A percentile compares a stretch with the other conserved stretches of the same genome.
Conservation (phyloP, 1,284 basidiomycete genomes). For the Gymnopus androsaceus region DNA sequence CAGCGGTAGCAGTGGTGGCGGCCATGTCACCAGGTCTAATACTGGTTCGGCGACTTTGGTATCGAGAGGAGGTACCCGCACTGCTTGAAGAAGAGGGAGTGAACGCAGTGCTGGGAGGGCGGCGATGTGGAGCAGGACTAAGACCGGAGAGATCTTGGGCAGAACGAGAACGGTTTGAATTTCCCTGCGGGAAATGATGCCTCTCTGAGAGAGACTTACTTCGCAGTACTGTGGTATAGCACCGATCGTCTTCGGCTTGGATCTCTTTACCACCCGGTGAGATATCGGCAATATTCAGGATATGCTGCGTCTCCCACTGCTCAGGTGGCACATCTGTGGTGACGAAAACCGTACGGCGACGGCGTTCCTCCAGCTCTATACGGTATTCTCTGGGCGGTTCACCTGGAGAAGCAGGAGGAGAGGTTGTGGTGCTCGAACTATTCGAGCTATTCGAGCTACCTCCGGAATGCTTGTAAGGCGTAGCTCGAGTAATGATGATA, state of each 20-base stretch:
- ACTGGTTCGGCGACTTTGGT: not conserved
- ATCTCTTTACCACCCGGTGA: not conserved
- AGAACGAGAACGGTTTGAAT: constrained; percentile 6
- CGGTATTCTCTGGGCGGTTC: constrained; percentile 20
- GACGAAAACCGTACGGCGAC: constrained; percentile 39
- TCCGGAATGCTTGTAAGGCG: not conserved
- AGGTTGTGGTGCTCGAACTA: not conserved
- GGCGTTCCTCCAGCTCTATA: constrained; percentile 41
- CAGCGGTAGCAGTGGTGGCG: not conserved
- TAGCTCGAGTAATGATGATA: constrained; percentile 4
- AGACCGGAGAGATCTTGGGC: constrained; percentile 2
- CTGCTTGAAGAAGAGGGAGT: not conserved
- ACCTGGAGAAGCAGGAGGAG: not conserved
- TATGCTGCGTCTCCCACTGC: constrained; percentile 39
- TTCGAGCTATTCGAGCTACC: not conserved
- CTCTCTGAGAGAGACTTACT: constrained; percentile 31
- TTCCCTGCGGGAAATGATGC: constrained; percentile 21
- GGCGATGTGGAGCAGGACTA: not conserved
- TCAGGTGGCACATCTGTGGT: constrained; percentile 38
- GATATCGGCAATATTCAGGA: constrained; percentile 35
- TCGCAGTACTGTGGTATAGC: constrained; percentile 27
- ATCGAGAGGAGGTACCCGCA: no score
- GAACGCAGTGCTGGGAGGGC: no score
- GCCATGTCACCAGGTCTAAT: not conserved
- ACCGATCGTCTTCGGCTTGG: constrained; percentile 32